These are phyloP conservation scores for Fusarium palustre DNA, from an alignment of 2,329 filamentous ascomycete species.

Conservation along the genomic window DNA sequence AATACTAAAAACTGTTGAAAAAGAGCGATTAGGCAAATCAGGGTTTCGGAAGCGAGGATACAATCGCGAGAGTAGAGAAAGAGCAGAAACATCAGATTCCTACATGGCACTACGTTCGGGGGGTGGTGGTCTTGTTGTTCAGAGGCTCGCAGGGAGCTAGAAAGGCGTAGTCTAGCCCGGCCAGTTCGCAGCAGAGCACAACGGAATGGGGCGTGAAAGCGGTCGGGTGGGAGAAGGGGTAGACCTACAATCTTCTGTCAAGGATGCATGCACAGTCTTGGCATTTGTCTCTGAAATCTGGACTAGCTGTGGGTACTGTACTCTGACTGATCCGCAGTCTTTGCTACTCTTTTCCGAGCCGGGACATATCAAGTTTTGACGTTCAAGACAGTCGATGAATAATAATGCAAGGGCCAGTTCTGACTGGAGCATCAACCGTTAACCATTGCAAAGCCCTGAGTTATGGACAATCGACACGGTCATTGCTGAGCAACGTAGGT, in stretches of 20 bases:
- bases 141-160: slow-evolving; percentile 27
- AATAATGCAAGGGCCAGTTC: slow-evolving; percentile 23
- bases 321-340: slow-evolving; percentile 13
- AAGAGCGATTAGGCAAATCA: slow-evolving; percentile 32
- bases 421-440: not conserved
- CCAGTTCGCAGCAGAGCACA: slow-evolving; percentile 16
- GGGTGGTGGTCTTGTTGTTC: slow-evolving; percentile 37
- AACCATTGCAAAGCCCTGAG: not conserved
- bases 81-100: slow-evolving; percentile 45
- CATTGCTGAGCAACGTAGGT: slow-evolving; percentile 28
- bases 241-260: slow-evolving; percentile 27
- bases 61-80: slow-evolving; percentile 39
- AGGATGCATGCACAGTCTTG: slow-evolving; percentile 37
- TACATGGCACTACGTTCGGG: slow-evolving; percentile 35
- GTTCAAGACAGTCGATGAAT: slow-evolving; percentile 25
- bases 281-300: slow-evolving; percentile 29
- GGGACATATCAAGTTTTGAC: slow-evolving; percentile 17
- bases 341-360: slow-evolving; percentile 9
- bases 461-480: slow-evolving; percentile 20
- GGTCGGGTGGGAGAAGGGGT: slow-evolving; percentile 24
- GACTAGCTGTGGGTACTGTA: not conserved
- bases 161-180: slow-evolving; percentile 37
- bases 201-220: slow-evolving; percentile 28
- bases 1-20: slow-evolving; percentile 33
- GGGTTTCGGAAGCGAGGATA: slow-evolving; percentile 42